Conservation (phyloP, 2,329 filamentous ascomycete genomes). For the Coniochaeta sp. region DNA sequence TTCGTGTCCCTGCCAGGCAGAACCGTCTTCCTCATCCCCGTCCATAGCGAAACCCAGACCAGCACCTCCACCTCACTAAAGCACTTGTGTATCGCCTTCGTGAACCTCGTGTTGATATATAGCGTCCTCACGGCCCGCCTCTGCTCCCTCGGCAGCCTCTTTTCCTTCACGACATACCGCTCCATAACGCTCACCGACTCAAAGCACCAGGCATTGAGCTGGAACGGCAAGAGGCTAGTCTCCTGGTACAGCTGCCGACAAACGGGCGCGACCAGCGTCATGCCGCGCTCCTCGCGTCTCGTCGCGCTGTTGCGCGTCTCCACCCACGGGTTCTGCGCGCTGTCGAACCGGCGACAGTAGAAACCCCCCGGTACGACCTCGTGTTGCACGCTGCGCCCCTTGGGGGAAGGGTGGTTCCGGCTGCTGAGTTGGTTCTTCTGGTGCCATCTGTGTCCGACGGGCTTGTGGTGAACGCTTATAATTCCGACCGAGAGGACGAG, state of each 20-base stretch:
- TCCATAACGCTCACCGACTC: slow-evolving; percentile 23
- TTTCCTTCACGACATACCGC: slow-evolving; percentile 23
- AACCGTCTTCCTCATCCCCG: neutral
- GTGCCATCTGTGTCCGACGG: neutral
- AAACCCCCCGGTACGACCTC: slow-evolving; percentile 20
- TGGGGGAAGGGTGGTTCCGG: neutral
- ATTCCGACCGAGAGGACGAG: slow-evolving; percentile 24
- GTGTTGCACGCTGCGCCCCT: too few species aligned
- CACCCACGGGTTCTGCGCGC: slow-evolving; percentile 21
- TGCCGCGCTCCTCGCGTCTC: slow-evolving; percentile 6
- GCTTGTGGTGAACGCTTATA: slow-evolving; percentile 23
- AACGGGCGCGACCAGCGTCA: slow-evolving; percentile 24
- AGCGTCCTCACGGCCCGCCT: slow-evolving; percentile 22
- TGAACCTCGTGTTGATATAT: slow-evolving; percentile 18
- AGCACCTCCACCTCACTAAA: slow-evolving; percentile 22
- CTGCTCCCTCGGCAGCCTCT: slow-evolving; percentile 20
- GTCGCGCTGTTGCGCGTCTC: neutral
- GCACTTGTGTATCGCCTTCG: slow-evolving; percentile 17
- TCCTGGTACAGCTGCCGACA: slow-evolving; percentile 30
- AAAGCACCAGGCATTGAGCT: slow-evolving; percentile 27
- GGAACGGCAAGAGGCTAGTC: slow-evolving; percentile 25
- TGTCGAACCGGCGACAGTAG: slow-evolving; percentile 19
- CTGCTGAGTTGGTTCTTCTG: neutral
- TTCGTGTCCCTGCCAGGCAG: neutral
- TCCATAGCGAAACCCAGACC: neutral